Conservation (phyloP, 768 basidiomycete species). For the Mycena pura region DNA sequence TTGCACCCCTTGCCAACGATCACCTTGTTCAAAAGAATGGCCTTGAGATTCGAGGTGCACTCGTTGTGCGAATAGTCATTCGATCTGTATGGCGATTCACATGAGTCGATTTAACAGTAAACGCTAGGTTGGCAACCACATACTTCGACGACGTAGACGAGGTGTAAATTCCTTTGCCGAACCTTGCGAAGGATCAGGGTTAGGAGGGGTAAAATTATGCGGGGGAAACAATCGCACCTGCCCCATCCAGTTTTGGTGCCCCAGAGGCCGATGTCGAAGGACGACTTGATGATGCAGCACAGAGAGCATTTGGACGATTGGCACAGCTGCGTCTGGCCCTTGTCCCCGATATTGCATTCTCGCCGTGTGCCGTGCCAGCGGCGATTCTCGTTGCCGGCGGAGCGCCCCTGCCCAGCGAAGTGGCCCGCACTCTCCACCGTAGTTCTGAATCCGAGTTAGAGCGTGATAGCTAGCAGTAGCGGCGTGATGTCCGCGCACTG, state of each 20-base stretch:
- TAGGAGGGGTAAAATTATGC: conserved; percentile 4
- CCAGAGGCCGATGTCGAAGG: conserved; percentile 66
- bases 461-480: background rate
- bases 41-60: conserved; percentile 60
- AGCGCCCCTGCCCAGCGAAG: conserved; percentile 58
- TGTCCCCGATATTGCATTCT: conserved; percentile 69
- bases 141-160: conserved; percentile 82
- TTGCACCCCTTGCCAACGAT: conserved; percentile 75
- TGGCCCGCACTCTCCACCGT: conserved; percentile 66
- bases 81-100: conserved; percentile 50
- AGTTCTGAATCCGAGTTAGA: conserved; percentile 41
- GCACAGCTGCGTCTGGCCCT: conserved; percentile 62
- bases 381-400: conserved; percentile 74
- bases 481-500: conserved; percentile 44
- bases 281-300: conserved; percentile 68
- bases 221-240: conserved; percentile 47
- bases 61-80: conserved; percentile 74
- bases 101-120: no score
- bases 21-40: conserved; percentile 77
- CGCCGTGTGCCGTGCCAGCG: conserved; percentile 79
- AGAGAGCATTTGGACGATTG: conserved; percentile 63
- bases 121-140: conserved; percentile 23
- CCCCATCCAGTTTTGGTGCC: conserved; percentile 80
- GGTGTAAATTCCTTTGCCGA: conserved; percentile 75
- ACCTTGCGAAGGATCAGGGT: conserved; percentile 43